These are phyloP conservation scores for Phalaenopsis hybrid DNA, from an alignment of 116 monocot genomes.

Conservation along the genomic window DNA sequence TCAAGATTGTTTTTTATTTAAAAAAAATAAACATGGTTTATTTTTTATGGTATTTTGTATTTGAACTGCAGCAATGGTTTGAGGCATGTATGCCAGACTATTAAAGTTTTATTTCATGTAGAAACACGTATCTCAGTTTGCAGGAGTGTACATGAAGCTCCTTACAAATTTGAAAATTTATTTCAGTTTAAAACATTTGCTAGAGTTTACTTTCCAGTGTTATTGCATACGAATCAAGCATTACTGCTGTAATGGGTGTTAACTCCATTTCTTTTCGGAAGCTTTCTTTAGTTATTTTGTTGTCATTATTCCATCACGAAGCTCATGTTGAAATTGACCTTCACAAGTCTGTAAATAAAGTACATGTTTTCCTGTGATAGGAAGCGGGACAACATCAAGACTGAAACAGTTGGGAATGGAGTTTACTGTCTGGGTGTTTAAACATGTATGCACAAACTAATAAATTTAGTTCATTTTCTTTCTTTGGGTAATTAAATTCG, in stretches of 20 bases:
- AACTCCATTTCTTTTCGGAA: not conserved
- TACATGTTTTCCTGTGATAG: slow-evolving; percentile 25
- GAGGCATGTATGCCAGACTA: no score
- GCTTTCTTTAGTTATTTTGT: not conserved
- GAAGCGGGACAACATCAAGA: slow-evolving; percentile 70
- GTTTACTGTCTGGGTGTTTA: slow-evolving; percentile 98
- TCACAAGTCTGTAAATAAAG: slow-evolving; percentile 1
- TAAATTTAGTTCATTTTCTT: not conserved
- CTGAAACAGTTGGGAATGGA: slow-evolving; percentile 98
- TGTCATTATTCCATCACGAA: not conserved
- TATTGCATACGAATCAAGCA: no score
- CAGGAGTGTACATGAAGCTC: no score
- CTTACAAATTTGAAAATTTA: no score
- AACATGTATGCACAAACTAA: slow-evolving; percentile 37
- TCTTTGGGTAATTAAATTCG: not conserved
- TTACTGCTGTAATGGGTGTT: not conserved
- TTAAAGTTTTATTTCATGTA: no score
- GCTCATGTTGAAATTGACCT: not conserved
- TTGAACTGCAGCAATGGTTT: no score
- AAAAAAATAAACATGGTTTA: no score
- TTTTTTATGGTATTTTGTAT: no score
- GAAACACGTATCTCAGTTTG: no score
- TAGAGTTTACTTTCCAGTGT: no score
- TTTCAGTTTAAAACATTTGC: no score
- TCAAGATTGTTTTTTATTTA: no score